Base-by-base conservation (phyloP, 805 yeast species). In the Pichia heedii region DNA sequence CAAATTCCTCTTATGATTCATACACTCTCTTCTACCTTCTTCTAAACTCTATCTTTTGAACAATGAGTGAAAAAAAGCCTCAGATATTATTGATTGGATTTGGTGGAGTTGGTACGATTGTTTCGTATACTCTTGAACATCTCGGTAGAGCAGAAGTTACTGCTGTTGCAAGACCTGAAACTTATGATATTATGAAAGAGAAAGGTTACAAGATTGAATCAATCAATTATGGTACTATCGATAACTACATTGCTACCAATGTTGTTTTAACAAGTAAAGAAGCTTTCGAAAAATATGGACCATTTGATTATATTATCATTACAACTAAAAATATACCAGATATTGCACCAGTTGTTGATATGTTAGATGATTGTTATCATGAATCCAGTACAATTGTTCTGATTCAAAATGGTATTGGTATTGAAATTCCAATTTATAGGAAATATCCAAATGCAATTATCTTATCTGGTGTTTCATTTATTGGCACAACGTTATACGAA, bases 61-160 rank as follows among this genome's bases (percentile, higher is more conserved):
- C 6, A 6, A 38, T 22, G 24, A 3, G 33, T 10, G 20, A 34
- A 10, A 29, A 4, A 4, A 38, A 33, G 15, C 36, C 51, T 16
- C 44, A 47, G 10, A 39, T 50, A 12, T 36, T 50, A 13, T 63
- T 83, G 6, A 71, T 84, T 27, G 95, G 94, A 5, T 71, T 85
- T 3, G 95, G 95, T 6, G 94, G 94, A 16, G 89, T 85, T 5
- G 95, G 95, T 26, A 70, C 84, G 2, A 74, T 85, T 24, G 78
- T 79, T 4, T 84, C 93, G 0, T 69, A 77, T 37, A 76, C 84
- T 0, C 65, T 85, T 24, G 66, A 66, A 47, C 62, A 63, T 42
- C 65, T 68, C 33, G 73, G 69, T 0, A 61, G 66, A 36, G 67
- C 75, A 11, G 61, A 66, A 8, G 73, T 76, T 8, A 81, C 80